phyloP scores from a whole-genome alignment of 2,329 filamentous ascomycete species.

The Beauveria sp. region DNA sequence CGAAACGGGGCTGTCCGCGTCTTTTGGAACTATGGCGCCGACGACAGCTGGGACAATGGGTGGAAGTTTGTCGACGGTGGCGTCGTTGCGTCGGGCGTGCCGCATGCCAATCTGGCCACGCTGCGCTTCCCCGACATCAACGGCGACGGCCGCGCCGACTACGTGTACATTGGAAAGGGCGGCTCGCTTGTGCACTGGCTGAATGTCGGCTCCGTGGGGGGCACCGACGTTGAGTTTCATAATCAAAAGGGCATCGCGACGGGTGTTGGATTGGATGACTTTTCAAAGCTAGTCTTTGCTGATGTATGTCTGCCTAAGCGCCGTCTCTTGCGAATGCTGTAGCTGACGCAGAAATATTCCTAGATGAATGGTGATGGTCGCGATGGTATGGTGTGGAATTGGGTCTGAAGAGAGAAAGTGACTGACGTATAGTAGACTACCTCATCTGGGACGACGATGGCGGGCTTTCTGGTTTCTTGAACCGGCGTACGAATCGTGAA shows the following conservation, averaged over 20 bases:
- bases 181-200: constrained; percentile 16
- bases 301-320: constrained; percentile 5
- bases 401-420: neutral
- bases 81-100: constrained; percentile 17
- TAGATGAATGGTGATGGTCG: constrained; percentile 14
- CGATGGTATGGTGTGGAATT: neutral
- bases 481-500: constrained; percentile 12
- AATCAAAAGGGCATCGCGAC: constrained; percentile 13
- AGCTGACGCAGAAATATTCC: neutral
- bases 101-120: constrained; percentile 18
- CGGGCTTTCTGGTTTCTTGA: constrained; percentile 14
- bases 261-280: constrained; percentile 10
- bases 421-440: constrained; percentile 11
- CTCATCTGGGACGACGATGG: constrained; percentile 14
- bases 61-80: constrained; percentile 18
- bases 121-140: constrained; percentile 20
- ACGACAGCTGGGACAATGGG: constrained; percentile 14
- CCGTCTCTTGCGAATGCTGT: neutral
- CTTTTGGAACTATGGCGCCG: constrained; percentile 17
- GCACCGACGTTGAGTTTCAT: constrained; percentile 12
- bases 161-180: constrained; percentile 17
- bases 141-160: constrained; percentile 20
- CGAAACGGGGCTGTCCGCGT: constrained; percentile 13
- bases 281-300: constrained; percentile 15
- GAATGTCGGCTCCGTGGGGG: constrained; percentile 16